Evolutionary conservation across 1,284 basidiomycete species (phyloP).

Genomic region (Chondrostereum purpureum): DNA sequence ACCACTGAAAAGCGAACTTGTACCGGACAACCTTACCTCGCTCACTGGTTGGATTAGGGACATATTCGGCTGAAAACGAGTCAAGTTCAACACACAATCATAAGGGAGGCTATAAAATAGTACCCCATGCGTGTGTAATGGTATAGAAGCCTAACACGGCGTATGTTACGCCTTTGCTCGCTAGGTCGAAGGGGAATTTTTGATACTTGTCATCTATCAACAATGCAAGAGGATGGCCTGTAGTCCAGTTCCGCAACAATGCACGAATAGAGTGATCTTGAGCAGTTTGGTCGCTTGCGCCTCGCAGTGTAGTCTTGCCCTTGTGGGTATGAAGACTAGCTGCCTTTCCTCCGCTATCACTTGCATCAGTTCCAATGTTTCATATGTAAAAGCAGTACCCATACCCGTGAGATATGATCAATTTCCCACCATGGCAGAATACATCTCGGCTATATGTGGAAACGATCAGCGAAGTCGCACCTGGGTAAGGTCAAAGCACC

Average conservation of each 20-base stretch:
- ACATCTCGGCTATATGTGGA: slow-evolving; percentile 49
- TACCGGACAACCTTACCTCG: slow-evolving; percentile 52
- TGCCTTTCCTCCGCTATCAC: slow-evolving; percentile 61
- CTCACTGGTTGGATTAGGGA: slow-evolving; percentile 35
- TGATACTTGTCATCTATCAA: slow-evolving; percentile 67
- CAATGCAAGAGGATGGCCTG: slow-evolving; percentile 52
- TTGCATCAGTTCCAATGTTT: too few relatives aligned
- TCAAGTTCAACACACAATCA: neutral
- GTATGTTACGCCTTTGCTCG: slow-evolving; percentile 46
- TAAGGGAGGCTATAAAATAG: slow-evolving; percentile 2
- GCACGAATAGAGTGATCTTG: slow-evolving; percentile 65
- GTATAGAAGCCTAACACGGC: slow-evolving; percentile 69
- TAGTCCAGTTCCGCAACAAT: slow-evolving; percentile 47
- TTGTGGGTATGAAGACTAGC: slow-evolving; percentile 41
- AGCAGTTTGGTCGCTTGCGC: slow-evolving; percentile 55
- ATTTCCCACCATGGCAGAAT: slow-evolving; percentile 52
- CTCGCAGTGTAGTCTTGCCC: slow-evolving; percentile 30
- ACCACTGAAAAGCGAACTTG: slow-evolving; percentile 80
- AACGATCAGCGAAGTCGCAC: slow-evolving; percentile 8
- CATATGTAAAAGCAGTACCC: slow-evolving; percentile 16
- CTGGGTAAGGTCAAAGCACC: slow-evolving; percentile 13
- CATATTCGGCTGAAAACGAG: slow-evolving; percentile 50
- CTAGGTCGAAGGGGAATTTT: slow-evolving; percentile 63
- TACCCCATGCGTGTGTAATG: slow-evolving; percentile 69
- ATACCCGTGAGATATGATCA: slow-evolving; percentile 78